A percentile compares a stretch with the other conserved stretches of the same genome.
Conservation (phyloP, 2,329 filamentous ascomycete genomes). For the Aspergillus udagawae region DNA sequence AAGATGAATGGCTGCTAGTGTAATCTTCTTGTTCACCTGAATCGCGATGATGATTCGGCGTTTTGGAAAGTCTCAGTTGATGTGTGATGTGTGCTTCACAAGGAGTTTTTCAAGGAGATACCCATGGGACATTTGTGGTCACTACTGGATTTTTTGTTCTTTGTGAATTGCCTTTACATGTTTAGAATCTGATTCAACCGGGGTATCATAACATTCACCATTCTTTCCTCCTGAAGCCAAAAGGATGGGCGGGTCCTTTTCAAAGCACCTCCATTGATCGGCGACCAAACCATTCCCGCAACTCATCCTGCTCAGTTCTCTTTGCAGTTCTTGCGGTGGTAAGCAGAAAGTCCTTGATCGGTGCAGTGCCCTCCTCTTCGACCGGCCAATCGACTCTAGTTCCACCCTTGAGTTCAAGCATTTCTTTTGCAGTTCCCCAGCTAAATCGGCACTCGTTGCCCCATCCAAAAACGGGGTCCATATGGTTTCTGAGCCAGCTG, state of each 20-base stretch:
- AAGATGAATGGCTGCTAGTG: neutral
- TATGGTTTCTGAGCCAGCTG: slow-evolving; percentile 75
- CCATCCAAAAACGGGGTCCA: slow-evolving; percentile 95
- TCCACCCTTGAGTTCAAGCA: slow-evolving; percentile 73
- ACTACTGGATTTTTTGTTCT: neutral
- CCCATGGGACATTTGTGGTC: slow-evolving; percentile 2
- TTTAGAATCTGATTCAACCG: slow-evolving; percentile 1
- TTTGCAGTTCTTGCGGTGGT: slow-evolving; percentile 30
- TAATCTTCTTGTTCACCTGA: neutral
- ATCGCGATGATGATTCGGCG: neutral
- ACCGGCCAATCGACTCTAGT: slow-evolving; percentile 80
- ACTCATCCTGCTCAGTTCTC: slow-evolving; percentile 61
- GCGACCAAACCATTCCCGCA: slow-evolving; percentile 75
- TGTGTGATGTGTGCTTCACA: neutral
- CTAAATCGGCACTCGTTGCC: slow-evolving; percentile 88
- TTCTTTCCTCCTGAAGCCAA: slow-evolving; percentile 13
- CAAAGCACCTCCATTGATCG: slow-evolving; percentile 69
- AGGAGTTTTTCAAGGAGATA: slow-evolving; percentile 3
- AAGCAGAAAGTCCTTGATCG: slow-evolving; percentile 73
- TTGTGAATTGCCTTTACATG: neutral
- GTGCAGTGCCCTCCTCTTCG: slow-evolving; percentile 62
- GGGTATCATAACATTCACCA: slow-evolving; percentile 25
- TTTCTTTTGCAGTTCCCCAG: slow-evolving; percentile 91
- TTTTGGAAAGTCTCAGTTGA: neutral
- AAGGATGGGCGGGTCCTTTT: slow-evolving; percentile 17